Percentiles rank a stretch among this genome's conserved stretches.
phyloP scores from a whole-genome alignment of 2,329 filamentous ascomycete genomes.

The Beauveria caledonica region DNA sequence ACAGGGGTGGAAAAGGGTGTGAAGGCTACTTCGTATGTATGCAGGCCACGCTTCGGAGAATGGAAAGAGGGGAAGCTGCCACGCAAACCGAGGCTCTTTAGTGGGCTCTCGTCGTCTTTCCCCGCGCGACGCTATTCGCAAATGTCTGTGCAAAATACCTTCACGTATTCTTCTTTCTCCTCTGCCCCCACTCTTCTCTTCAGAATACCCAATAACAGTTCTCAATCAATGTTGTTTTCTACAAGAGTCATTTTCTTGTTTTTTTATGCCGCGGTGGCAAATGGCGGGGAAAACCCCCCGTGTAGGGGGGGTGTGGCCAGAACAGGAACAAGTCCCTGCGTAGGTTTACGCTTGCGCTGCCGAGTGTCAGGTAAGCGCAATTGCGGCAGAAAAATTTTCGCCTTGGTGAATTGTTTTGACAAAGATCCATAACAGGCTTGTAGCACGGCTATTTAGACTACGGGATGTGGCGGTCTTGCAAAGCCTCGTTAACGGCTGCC shows the following conservation, averaged over 20 bases:
- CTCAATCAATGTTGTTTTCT: not conserved
- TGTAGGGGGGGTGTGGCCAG: not conserved
- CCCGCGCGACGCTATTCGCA: not conserved
- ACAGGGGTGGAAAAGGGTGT: not conserved
- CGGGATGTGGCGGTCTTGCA: not conserved
- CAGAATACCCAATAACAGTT: not conserved
- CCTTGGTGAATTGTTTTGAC: not conserved
- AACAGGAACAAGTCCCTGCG: not conserved
- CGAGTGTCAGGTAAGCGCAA: not conserved
- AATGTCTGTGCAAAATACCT: not conserved
- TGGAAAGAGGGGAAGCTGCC: slow-evolving; percentile 7
- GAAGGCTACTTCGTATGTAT: not conserved
- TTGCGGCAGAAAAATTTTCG: not conserved
- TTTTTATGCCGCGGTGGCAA: not conserved
- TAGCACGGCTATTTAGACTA: not conserved
- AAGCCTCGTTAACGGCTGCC: not conserved
- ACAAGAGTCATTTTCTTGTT: not conserved
- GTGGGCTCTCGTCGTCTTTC: not conserved
- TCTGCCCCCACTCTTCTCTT: not conserved
- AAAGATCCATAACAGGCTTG: not conserved
- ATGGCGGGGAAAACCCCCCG: not conserved
- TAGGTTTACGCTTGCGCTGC: slow-evolving; percentile 4
- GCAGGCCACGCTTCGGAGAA: not conserved
- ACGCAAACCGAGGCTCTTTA: slow-evolving; percentile 1
- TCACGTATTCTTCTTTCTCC: not conserved